Conservation (phyloP, 352 stramenopile species). For the Phytophthora brassicae region DNA sequence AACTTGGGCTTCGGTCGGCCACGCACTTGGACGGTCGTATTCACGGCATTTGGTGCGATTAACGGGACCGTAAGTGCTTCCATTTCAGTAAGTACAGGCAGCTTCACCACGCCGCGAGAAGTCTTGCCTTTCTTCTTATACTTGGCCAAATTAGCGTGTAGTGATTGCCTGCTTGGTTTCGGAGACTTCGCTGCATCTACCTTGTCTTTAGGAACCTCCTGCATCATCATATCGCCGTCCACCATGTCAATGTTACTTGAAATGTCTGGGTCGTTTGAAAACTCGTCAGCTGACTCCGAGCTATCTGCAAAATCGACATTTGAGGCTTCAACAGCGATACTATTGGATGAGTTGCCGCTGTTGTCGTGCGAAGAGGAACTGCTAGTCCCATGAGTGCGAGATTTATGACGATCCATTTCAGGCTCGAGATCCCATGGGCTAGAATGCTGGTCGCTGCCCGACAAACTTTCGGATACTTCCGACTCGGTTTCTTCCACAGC, state of each 20-base stretch:
- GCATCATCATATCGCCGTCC: slow-evolving; percentile 56
- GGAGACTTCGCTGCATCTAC: slow-evolving; percentile 27
- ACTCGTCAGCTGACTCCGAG: slow-evolving; percentile 36
- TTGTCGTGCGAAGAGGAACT: slow-evolving; percentile 8
- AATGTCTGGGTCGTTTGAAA: slow-evolving; percentile 50
- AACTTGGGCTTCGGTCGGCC: slow-evolving; percentile 73
- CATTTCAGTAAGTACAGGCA: slow-evolving; percentile 64
- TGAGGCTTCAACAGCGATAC: slow-evolving; percentile 10
- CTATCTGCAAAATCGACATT: slow-evolving; percentile 38
- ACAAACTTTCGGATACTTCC: slow-evolving; percentile 23
- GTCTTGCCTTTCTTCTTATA: slow-evolving; percentile 82
- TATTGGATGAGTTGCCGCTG: background rate
- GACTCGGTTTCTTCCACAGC: slow-evolving; percentile 27
- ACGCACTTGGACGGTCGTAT: slow-evolving; percentile 83
- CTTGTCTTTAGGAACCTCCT: slow-evolving; percentile 35
- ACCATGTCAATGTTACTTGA: slow-evolving; percentile 59
- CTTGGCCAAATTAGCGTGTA: slow-evolving; percentile 69
- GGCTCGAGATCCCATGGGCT: slow-evolving; percentile 37
- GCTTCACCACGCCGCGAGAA: slow-evolving; percentile 53
- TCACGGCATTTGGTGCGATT: slow-evolving; percentile 77
- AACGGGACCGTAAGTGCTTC: slow-evolving; percentile 74
- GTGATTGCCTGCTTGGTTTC: slow-evolving; percentile 40
- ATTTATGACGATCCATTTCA: slow-evolving; percentile 27
- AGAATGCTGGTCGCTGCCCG: slow-evolving; percentile 11
- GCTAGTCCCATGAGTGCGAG: background rate